phyloP scores from a whole-genome alignment of 2,329 filamentous ascomycete species.

The Sporothrix protearum region DNA sequence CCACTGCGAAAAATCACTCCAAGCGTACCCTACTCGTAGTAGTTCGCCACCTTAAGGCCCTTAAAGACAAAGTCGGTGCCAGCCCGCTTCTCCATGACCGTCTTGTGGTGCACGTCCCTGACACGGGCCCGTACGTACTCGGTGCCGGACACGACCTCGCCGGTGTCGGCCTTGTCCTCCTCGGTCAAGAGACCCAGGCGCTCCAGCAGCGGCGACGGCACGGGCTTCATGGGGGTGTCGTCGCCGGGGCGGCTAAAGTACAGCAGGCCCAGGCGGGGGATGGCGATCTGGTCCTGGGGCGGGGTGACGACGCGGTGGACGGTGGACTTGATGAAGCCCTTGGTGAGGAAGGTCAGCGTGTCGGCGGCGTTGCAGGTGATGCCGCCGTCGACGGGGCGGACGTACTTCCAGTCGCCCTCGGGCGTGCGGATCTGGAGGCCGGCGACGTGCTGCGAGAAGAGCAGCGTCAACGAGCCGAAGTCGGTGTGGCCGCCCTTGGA shows the following conservation, averaged over 20 bases:
- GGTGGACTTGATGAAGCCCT: slow-evolving; percentile 30
- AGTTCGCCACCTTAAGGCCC: slow-evolving; percentile 20
- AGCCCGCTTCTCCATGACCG: slow-evolving; percentile 42
- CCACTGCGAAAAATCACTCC: too few species aligned
- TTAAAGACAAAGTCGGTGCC: slow-evolving; percentile 35
- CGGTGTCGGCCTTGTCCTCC: slow-evolving; percentile 39
- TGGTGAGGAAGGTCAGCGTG: slow-evolving; percentile 36
- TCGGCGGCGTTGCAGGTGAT: slow-evolving; percentile 43
- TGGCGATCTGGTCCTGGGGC: slow-evolving; percentile 42
- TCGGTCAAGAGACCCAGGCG: slow-evolving; percentile 40
- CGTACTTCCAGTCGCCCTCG: slow-evolving; percentile 49
- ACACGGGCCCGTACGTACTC: slow-evolving; percentile 47
- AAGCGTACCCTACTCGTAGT: neutral
- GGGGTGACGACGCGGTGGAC: slow-evolving; percentile 26
- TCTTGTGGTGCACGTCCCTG: slow-evolving; percentile 46
- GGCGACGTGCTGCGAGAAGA: slow-evolving; percentile 80
- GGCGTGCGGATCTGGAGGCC: slow-evolving; percentile 76
- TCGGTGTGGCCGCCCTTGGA: slow-evolving; percentile 75
- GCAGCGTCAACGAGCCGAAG: slow-evolving; percentile 65
- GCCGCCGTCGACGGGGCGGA: slow-evolving; percentile 41
- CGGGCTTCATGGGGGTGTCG: slow-evolving; percentile 23
- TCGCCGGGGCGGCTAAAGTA: slow-evolving; percentile 47
- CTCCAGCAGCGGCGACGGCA: slow-evolving; percentile 25
- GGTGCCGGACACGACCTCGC: slow-evolving; percentile 39
- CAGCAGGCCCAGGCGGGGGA: slow-evolving; percentile 48